Conservation (phyloP, 2,329 filamentous ascomycete species). For the Alternaria solani region DNA sequence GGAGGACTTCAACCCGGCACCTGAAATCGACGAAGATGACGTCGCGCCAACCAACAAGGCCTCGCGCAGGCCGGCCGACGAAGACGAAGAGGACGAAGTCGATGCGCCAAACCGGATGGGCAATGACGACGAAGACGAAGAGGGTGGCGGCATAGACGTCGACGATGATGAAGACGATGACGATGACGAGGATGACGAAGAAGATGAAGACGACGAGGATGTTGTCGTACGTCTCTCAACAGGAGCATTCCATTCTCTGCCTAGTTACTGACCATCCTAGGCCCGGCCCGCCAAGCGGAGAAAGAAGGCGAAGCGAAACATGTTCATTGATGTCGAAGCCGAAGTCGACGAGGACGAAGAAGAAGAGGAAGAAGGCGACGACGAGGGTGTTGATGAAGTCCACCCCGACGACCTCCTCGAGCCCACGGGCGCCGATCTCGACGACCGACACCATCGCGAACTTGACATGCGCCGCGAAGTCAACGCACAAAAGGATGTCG, state of each 20-base stretch:
- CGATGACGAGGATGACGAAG: slow-evolving; percentile 64
- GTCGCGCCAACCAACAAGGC: slow-evolving; percentile 27
- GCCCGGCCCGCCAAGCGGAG: slow-evolving; percentile 80
- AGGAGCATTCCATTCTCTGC: slow-evolving; percentile 5
- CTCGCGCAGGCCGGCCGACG: slow-evolving; percentile 42
- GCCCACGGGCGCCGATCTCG: slow-evolving; percentile 76
- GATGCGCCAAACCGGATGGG: slow-evolving; percentile 46
- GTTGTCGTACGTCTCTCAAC: slow-evolving; percentile 35
- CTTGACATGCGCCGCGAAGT: slow-evolving; percentile 91
- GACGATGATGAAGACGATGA: slow-evolving; percentile 68
- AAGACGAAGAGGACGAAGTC: slow-evolving; percentile 49
- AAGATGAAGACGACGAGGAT: slow-evolving; percentile 70
- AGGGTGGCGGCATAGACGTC: slow-evolving; percentile 62
- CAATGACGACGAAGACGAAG: slow-evolving; percentile 58
- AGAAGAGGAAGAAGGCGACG: slow-evolving; percentile 82
- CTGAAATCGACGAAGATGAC: slow-evolving; percentile 72
- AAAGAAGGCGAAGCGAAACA: slow-evolving; percentile 76
- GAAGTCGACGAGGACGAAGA: slow-evolving; percentile 91
- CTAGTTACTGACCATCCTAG: slow-evolving; percentile 50
- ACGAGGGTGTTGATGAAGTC: slow-evolving; percentile 86
- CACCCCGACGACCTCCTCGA: slow-evolving; percentile 91
- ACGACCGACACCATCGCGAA: slow-evolving; percentile 92
- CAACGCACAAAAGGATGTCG: slow-evolving; percentile 87
- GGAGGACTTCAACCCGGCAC: slow-evolving; percentile 88
- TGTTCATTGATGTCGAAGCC: slow-evolving; percentile 97